Evolutionary conservation across 129 eudicot genomes (phyloP).

Genomic region (Flaveria bidentis): DNA sequence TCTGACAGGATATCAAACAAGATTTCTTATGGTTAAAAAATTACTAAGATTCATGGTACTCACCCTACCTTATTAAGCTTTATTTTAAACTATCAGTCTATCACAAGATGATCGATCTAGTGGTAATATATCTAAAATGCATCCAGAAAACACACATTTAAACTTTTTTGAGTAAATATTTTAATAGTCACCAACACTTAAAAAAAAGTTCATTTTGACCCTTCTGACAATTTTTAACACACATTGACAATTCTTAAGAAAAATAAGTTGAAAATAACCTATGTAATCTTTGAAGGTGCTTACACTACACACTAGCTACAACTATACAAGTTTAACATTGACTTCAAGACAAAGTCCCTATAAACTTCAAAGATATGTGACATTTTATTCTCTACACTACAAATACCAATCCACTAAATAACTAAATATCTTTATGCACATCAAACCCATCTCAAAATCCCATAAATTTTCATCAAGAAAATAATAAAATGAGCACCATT

Average conservation of each 20-base stretch:
- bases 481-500: conserved; percentile 36
- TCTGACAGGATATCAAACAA: no score
- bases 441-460: conserved; percentile 28
- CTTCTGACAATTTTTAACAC: not conserved
- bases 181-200: no score
- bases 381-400: conserved; percentile 33
- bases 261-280: not conserved
- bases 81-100: no score
- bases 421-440: conserved; percentile 13
- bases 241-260: not conserved
- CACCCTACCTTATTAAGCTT: no score
- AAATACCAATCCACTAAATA: conserved; percentile 26
- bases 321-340: conserved; percentile 34
- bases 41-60: no score
- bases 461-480: conserved; percentile 1
- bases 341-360: conserved; percentile 49
- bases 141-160: no score
- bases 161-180: no score
- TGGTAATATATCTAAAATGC: no score
- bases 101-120: no score
- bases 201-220: no score
- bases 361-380: conserved; percentile 58
- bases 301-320: conserved; percentile 44
- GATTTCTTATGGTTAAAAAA: no score
- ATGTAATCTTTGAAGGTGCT: conserved; percentile 39